A percentile compares a stretch with the other conserved stretches of the same genome.
phyloP scores from a whole-genome alignment of 78 protist genomes.

The Tieghemostelium lacteum region DNA sequence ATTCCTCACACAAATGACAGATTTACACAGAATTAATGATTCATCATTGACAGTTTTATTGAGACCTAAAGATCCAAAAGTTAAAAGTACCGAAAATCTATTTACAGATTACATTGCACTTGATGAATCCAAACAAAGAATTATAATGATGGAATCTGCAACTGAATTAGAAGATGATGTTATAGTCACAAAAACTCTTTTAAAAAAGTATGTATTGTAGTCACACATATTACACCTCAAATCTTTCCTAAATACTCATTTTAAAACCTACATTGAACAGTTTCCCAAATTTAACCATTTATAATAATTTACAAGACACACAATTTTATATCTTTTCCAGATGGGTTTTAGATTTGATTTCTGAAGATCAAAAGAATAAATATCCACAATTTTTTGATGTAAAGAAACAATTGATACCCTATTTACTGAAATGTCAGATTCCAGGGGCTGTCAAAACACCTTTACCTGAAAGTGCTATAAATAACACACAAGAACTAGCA shows the following conservation, averaged over 20 bases:
- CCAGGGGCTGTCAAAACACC: constrained; percentile 5
- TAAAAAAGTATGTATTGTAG: constrained; percentile 35
- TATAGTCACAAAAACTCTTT: constrained; percentile 19
- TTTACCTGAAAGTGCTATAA: constrained; percentile 49
- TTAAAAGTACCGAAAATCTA: neutral
- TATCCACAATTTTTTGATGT: constrained; percentile 15
- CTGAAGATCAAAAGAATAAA: constrained; percentile 59
- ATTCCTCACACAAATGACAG: constrained; percentile 83
- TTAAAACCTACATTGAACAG: neutral
- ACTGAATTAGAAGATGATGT: constrained; percentile 84
- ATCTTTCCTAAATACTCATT: neutral
- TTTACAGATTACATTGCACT: constrained; percentile 63
- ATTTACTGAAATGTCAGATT: constrained; percentile 52
- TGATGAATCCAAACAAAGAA: constrained; percentile 57
- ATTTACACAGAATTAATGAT: constrained; percentile 77
- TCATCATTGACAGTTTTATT: constrained; percentile 84
- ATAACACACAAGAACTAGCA: constrained; percentile 14
- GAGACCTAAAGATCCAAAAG: constrained; percentile 16
- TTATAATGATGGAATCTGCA: constrained; percentile 64
- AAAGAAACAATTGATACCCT: constrained; percentile 69
- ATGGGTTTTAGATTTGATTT: constrained; percentile 86
- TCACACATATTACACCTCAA: neutral
- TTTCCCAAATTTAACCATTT: constrained; percentile 69
- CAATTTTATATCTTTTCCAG: constrained; percentile 88
- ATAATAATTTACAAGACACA: constrained; percentile 78